Evolutionary conservation across 306 rosid species (phyloP), one percentile per base, ranked within the genome.

Genomic region (Senna tora): DNA sequence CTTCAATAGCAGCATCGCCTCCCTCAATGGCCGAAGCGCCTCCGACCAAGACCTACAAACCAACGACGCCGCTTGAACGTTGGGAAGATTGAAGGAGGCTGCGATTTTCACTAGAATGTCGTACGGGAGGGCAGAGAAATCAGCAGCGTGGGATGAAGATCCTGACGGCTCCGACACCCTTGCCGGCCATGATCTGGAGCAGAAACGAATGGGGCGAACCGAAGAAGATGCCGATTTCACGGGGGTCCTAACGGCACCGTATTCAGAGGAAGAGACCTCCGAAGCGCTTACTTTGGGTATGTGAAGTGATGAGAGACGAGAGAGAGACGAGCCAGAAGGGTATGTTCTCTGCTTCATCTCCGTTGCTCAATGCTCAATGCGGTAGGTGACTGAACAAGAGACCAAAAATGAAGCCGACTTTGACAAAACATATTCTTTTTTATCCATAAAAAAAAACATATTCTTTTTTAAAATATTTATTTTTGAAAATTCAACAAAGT

Each of bases 41-140:
- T 90, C 86, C 45, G 77, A 56, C 98, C 98, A 93, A 4, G 96
- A 69, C 83, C 82, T 84, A 75, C 97, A 93, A 12, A 86, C 98
- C 32, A 83, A 64, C 2, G 97, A 89, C 62, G 92, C 92, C 13
- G 87, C 79, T 39, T 70, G 80, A 15, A 91, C 87, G 79, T 79
- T 84, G 0, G 87, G 90, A 13, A 74, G 82, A 76, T 82, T 84
- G 71, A 89, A 90, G 16, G 87, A 80, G 8, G 85, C 86, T 0
- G 80, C 87, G 56, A 89, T 84, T 74, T 68, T 91, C 6, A 58
- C 10, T 2, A 93, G 58, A n/a, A 93, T 70, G 43, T 93, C 98
- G 73, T 79, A 79, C 0, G 97, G 96, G 4, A 93, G 90, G 9
- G 84, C 58, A 0, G 98, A 87, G 85, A 86, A 93, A 76, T 87